These are phyloP conservation scores for Solanum medicagineum DNA, from an alignment of 257 asterid species.

Conservation along the genomic window DNA sequence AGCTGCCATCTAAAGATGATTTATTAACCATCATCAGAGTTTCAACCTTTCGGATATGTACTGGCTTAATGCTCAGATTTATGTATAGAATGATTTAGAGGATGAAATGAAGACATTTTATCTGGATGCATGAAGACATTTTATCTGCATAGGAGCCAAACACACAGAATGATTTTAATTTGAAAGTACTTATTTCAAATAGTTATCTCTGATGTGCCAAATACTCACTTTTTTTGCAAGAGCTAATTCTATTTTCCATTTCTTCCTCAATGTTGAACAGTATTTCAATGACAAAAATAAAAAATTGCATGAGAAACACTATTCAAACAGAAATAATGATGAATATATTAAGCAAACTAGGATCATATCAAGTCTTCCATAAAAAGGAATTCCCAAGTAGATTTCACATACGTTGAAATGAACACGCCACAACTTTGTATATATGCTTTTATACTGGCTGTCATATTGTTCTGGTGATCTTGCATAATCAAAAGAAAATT, in stretches of 20 bases:
- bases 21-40: background rate
- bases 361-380: background rate
- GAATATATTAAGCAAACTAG: background rate
- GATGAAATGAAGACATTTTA: background rate
- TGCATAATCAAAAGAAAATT: background rate
- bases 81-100: background rate
- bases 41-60: background rate
- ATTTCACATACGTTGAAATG: background rate
- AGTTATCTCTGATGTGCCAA: background rate
- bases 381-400: background rate
- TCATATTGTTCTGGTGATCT: background rate
- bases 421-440: background rate
- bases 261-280: background rate
- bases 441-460: background rate
- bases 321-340: background rate
- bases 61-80: background rate
- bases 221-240: background rate
- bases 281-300: background rate
- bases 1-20: background rate
- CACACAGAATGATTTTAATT: background rate
- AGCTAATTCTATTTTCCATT: background rate
- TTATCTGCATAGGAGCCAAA: background rate
- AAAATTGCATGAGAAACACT: background rate
- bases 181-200: background rate
- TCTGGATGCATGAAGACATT: background rate